phyloP scores from a whole-genome alignment of 345 rosid genomes.

The Adansonia digitata region DNA sequence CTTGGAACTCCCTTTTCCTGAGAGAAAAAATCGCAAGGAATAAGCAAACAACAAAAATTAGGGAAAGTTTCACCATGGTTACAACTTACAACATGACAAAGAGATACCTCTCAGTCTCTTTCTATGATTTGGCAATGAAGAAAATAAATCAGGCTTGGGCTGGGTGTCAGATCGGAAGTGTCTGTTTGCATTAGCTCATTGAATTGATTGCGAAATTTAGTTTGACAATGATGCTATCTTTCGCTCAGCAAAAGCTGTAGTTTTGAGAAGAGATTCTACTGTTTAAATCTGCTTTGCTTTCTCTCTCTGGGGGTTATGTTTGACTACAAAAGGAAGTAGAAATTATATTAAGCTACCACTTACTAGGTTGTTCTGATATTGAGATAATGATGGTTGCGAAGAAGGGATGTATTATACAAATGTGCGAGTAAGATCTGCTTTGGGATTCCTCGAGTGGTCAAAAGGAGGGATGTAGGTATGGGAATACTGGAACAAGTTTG shows the following conservation, averaged over 20 bases:
- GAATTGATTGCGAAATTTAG: not conserved
- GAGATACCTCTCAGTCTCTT: not conserved
- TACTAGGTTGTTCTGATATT: slow-evolving; percentile 3
- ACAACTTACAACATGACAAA: not conserved
- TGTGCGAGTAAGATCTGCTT: not conserved
- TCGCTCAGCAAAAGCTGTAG: not conserved
- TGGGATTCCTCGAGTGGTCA: slow-evolving; percentile 6
- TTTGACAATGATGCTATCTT: not conserved
- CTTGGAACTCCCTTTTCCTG: not conserved
- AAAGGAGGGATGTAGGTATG: not conserved
- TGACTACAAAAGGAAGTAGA: not conserved
- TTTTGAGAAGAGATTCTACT: not conserved
- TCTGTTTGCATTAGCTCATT: not conserved
- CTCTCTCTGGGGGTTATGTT: slow-evolving; percentile 1
- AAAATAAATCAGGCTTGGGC: slow-evolving; percentile 1
- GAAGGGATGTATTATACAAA: not conserved
- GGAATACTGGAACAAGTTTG: not conserved
- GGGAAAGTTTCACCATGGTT: not conserved
- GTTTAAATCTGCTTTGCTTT: not conserved
- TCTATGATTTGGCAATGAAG: not conserved
- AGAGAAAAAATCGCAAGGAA: not conserved
- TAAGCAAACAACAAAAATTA: not conserved
- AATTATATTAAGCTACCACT: not conserved
- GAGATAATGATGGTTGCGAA: not conserved
- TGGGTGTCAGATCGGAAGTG: not conserved